phyloP scores from a whole-genome alignment of 345 rosid species.

The Raphanus sativus region DNA sequence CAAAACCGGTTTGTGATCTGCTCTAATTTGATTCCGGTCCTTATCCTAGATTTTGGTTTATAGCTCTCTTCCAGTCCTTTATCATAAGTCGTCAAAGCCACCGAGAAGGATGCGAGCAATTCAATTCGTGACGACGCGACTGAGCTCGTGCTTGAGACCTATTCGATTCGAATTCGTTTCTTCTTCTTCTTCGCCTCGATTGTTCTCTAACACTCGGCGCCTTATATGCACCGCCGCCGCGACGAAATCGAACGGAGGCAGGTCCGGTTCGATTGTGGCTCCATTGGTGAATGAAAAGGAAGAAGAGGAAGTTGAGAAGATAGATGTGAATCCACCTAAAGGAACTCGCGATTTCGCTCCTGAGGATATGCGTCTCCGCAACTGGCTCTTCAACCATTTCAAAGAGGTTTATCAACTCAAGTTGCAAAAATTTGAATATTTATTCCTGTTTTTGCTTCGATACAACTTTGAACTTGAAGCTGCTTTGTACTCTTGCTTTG shows the following conservation, averaged over 20 bases:
- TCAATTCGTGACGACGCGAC: not conserved
- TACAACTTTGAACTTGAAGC: not conserved
- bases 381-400: conserved; percentile 86
- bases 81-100: not conserved
- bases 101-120: not conserved
- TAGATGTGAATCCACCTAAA: conserved; percentile 88
- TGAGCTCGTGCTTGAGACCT: conserved; percentile 3
- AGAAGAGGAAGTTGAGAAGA: conserved; percentile 51
- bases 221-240: not conserved
- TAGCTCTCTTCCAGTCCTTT: not conserved
- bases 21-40: not conserved
- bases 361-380: conserved; percentile 90
- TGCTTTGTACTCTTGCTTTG: not conserved
- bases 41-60: not conserved
- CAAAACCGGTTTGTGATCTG: not conserved
- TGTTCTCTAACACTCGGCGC: not conserved
- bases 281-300: conserved; percentile 51
- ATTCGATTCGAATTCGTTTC: not conserved
- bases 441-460: not conserved
- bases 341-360: conserved; percentile 96
- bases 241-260: conserved; percentile 40
- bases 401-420: conserved; percentile 50
- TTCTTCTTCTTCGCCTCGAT: not conserved
- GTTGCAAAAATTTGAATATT: not conserved
- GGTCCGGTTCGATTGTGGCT: conserved; percentile 65